Conservation (phyloP, 305 asterid species). For the Fraxinus albicans region DNA sequence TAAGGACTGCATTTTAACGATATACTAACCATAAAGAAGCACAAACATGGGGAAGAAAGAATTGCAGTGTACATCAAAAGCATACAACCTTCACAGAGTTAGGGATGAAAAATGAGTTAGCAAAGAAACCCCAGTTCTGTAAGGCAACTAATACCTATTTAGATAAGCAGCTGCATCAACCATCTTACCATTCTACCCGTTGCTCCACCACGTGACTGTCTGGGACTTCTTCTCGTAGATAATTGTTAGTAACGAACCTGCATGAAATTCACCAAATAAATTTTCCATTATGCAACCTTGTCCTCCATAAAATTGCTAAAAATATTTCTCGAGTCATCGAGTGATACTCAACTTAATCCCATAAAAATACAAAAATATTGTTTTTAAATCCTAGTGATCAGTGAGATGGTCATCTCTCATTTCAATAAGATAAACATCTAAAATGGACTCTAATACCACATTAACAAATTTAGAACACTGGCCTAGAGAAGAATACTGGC, state of each 20-base stretch:
- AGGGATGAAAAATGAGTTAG: constrained; percentile 32
- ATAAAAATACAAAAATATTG: constrained; percentile 2
- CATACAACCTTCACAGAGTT: constrained; percentile 77
- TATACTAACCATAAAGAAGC: constrained; percentile 75
- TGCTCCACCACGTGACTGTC: constrained; percentile 97
- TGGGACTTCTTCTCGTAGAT: constrained; percentile 94
- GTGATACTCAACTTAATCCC: constrained; percentile 4
- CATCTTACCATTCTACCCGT: constrained; percentile 89
- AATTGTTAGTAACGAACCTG: constrained; percentile 96
- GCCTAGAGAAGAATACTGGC: neutral
- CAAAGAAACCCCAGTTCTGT: constrained; percentile 11
- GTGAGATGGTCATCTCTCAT: neutral
- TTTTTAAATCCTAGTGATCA: neutral
- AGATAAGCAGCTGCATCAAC: neutral
- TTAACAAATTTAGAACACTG: neutral
- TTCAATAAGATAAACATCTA: neutral
- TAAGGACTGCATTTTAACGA: constrained; percentile 1
- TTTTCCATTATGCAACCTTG: constrained; percentile 9
- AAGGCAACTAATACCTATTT: neutral
- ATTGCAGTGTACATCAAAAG: constrained; percentile 99
- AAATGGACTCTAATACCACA: neutral
- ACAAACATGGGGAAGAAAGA: constrained; percentile 94
- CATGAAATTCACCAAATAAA: constrained; percentile 20
- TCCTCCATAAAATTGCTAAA: constrained; percentile 5
- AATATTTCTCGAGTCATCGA: neutral